Evolutionary conservation across 192 early-diverging fungal genomes (phyloP), one percentile per base, ranked within the genome.

Genomic region (Backusella parvicylindrica): DNA sequence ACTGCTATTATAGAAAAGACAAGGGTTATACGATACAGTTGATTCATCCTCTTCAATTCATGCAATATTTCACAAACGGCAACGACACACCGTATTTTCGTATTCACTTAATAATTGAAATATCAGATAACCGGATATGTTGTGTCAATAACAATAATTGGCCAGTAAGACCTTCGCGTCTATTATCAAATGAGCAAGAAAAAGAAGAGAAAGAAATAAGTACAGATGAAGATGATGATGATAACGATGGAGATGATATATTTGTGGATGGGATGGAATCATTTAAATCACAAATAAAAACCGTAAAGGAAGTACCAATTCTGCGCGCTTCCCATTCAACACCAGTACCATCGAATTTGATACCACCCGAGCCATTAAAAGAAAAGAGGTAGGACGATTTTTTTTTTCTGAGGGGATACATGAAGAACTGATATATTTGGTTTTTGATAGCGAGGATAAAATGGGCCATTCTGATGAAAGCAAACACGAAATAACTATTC

Each of bases 181-280:
- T 26, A 26, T 31, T 23, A 18, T 13, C 21, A 28, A 60, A 9
- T 7, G 53, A 60, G 28, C 7, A 5, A 12, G 53, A 60, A n/a
- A 37, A 23, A 7, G 16, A 67, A 23, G 68, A 47, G 28, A 38
- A 68, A n/a, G 66, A 43, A 15, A 47, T 15, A 5, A 68, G n/a
- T 16, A 23, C 33, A 15, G 36, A 36, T 26, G 66, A 33, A 2
- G 36, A 70, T 47, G 68, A 68, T 21, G 21, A 23, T 1, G 66
- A 68, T 47, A 40, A 68, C 9, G 21, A 23, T 1, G 66, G 40
- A 7, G 66, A 40, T 7, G 37, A 70, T 47, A 70, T 70, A 40
- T 70, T 70, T 70, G 68, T 47, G 1, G 68, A 70, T 70, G 68
- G 41, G 6, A 70, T 70, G 68, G 68, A 70, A 47, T 30, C 68